Conservation (phyloP, 345 rosid genomes). For the Sonneratia caseolaris region DNA sequence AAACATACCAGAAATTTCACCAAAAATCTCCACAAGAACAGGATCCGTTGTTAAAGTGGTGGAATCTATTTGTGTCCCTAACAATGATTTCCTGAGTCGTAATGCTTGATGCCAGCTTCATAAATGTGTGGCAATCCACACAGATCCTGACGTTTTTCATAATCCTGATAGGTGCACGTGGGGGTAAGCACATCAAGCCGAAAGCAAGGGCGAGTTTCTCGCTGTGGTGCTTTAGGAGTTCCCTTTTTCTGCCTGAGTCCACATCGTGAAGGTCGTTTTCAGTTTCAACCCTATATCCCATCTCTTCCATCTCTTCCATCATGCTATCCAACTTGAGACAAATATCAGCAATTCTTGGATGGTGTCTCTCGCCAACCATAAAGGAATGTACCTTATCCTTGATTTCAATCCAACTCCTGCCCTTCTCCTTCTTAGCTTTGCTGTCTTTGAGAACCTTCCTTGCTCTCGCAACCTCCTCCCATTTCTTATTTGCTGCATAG, state of each 20-base stretch:
- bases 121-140: constrained; percentile 74
- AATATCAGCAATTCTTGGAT: constrained; percentile 50
- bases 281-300: constrained; percentile 40
- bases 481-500: constrained; percentile 47
- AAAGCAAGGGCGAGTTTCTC: constrained; percentile 64
- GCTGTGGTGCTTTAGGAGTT: constrained; percentile 52
- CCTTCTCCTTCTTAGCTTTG: constrained; percentile 49
- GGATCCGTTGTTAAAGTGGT: constrained; percentile 46
- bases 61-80: constrained; percentile 63
- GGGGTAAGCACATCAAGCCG: constrained; percentile 43
- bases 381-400: constrained; percentile 56
- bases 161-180: constrained; percentile 40
- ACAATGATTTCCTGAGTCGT: constrained; percentile 44
- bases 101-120: constrained; percentile 49
- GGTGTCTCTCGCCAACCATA: constrained; percentile 47
- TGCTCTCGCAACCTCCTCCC: constrained; percentile 55
- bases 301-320: constrained; percentile 34
- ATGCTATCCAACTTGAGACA: constrained; percentile 34
- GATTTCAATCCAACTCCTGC: constrained; percentile 76
- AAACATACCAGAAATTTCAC: constrained; percentile 23
- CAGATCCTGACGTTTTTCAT: constrained; percentile 74
- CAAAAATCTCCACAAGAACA: constrained; percentile 71
- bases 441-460: constrained; percentile 49
- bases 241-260: constrained; percentile 41
- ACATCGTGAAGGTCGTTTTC: constrained; percentile 53